Evolutionary conservation across 768 basidiomycete species (phyloP), one percentile per base, ranked within the genome.

Genomic region (Pleurotus ostreatus): DNA sequence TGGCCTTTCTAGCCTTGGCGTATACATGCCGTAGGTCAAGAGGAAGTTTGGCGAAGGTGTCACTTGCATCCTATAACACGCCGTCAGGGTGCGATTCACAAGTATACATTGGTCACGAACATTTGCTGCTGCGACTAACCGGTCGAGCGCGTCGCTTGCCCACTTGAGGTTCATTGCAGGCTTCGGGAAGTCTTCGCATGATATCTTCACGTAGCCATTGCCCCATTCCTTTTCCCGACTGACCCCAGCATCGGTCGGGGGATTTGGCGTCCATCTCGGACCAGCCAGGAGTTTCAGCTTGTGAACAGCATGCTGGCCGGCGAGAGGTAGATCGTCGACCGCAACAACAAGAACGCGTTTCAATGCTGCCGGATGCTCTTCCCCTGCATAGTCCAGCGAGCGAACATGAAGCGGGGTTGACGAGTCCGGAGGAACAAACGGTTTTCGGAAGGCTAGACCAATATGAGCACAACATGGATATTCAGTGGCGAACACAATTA

Each of bases 111-210:
- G 43, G 47, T 51, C 18, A 81, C 92, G 62, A 66, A 97, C 96
- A 68, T 94, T 93, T 8, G 94, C 92, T 63, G 86, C 87, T n/a
- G 70, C 71, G 59, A 98, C 68, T 43, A 99, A 72, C 62, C 79
- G 74, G 65, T 94, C 89, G 55, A 99, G 70, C 13, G 84, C 79
- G 66, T 98, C 95, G 61, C 88, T 89, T 40, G 89, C 92, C 89
- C 93, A 96, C 70, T 95, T 96, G 63, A 96, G 75, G 70, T 99
- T 99, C 89, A 91, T 88, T 23, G 83, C 78, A 1, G 86, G 82
- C 61, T 82, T 78, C 5, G 86, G 84, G 70, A 93, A 96, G 69
- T 89, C 83, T 63, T 98, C 95, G 66, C 91, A 94, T 0, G 89
- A 80, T 59, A 98, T 89, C 74, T 94, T 94, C 70, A 99, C 76